phyloP scores from a whole-genome alignment of 345 rosid genomes.

The Citrus reticulata region DNA sequence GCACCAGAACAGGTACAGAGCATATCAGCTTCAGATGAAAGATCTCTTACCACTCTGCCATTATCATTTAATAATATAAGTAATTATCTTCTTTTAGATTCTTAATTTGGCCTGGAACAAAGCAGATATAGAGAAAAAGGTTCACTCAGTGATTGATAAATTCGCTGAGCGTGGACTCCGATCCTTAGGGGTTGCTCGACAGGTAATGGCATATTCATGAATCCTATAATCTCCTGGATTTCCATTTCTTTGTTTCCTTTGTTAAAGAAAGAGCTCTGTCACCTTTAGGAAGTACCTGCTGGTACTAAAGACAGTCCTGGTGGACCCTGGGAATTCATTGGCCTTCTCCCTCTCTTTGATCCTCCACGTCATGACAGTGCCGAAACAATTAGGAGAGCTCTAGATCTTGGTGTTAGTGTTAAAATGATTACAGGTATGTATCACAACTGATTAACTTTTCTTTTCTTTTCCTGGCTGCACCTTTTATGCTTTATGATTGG shows the following conservation, averaged over 20 bases:
- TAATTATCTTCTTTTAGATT: conserved; percentile 24
- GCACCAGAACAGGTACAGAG: conserved; percentile 81
- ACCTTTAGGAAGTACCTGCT: conserved; percentile 49
- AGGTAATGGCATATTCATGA: conserved; percentile 33
- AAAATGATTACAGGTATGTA: conserved; percentile 71
- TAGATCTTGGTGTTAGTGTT: conserved; percentile 68
- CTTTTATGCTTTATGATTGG: background rate
- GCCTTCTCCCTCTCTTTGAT: conserved; percentile 71
- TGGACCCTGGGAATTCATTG: conserved; percentile 91
- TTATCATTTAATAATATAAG: background rate
- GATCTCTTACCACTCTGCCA: background rate
- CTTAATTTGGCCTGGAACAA: conserved; percentile 52
- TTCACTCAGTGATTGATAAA: conserved; percentile 57
- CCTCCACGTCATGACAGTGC: conserved; percentile 82
- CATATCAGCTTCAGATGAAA: background rate
- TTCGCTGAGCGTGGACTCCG: conserved; percentile 86
- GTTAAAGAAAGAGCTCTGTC: background rate
- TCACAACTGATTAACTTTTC: background rate
- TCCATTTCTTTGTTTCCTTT: background rate
- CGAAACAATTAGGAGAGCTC: conserved; percentile 69
- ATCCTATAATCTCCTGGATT: background rate
- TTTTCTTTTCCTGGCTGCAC: background rate
- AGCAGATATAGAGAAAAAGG: conserved; percentile 35
- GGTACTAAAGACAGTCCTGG: conserved; percentile 72
- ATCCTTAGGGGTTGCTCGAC: conserved; percentile 82